These are phyloP conservation scores for Globisporangium paroecandrum DNA, from an alignment of 352 stramenopile species.

Conservation along the genomic window DNA sequence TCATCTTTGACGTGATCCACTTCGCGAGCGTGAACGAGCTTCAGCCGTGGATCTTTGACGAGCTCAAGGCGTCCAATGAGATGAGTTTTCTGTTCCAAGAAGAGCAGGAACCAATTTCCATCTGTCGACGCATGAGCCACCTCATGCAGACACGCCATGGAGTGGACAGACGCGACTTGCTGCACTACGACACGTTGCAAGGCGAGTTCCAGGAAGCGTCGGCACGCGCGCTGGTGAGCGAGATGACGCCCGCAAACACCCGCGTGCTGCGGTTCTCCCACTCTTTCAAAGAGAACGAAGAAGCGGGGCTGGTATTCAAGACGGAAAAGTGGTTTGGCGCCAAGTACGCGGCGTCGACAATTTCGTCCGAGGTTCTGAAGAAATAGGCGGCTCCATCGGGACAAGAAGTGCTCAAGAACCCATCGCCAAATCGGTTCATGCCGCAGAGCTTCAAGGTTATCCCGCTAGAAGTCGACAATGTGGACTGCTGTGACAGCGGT, in stretches of 20 bases:
- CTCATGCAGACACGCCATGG: conserved; percentile 48
- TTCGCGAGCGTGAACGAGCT: conserved; percentile 19
- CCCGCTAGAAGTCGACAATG: conserved; percentile 8
- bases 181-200: conserved; percentile 56
- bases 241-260: conserved; percentile 52
- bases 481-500: neutral
- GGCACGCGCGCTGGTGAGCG: conserved; percentile 28
- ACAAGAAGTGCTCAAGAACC: conserved; percentile 18
- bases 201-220: conserved; percentile 35
- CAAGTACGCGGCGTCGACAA: conserved; percentile 40
- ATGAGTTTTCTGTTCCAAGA: conserved; percentile 70
- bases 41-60: conserved; percentile 53
- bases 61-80: conserved; percentile 39
- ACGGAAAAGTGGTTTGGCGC: conserved; percentile 62
- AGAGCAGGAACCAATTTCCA: conserved; percentile 31
- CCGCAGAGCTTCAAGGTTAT: conserved; percentile 55
- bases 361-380: conserved; percentile 25
- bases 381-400: conserved; percentile 20
- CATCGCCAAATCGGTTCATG: conserved; percentile 63
- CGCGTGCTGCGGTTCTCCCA: conserved; percentile 58
- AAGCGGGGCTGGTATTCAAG: conserved; percentile 5
- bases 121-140: conserved; percentile 51
- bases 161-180: conserved; percentile 42
- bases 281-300: conserved; percentile 26
- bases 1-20: conserved; percentile 47